Conservation (phyloP, 352 stramenopile genomes). For the Phytopythium delawarense region DNA sequence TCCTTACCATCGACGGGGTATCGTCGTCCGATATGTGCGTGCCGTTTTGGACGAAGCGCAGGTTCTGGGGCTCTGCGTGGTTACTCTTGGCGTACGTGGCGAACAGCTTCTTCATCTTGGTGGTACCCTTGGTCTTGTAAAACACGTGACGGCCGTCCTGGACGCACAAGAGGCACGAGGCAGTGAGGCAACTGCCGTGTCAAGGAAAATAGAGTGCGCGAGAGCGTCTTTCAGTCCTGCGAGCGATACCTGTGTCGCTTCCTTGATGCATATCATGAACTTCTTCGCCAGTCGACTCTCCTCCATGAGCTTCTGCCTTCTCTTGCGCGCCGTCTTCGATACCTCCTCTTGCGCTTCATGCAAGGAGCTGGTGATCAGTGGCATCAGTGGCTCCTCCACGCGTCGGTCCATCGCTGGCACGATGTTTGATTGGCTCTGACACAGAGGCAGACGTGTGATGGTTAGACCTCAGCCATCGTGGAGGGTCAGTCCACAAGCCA, state of each 20-base stretch:
- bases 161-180: neutral
- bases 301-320: neutral
- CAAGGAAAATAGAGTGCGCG: neutral
- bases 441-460: too few species aligned
- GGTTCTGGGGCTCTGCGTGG: neutral
- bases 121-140: neutral
- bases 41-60: neutral
- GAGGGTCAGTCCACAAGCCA: too few species aligned
- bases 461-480: too few species aligned
- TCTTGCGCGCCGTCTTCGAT: neutral
- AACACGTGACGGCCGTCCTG: neutral
- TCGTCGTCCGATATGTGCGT: neutral
- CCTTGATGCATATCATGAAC: conserved; percentile 2
- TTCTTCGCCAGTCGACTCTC: neutral
- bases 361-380: neutral
- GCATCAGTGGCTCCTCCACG: too few species aligned
- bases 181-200: neutral
- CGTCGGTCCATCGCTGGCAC: too few species aligned
- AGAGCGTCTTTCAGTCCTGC: neutral
- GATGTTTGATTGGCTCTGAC: neutral
- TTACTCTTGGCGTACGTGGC: neutral
- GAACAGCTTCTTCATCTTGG: neutral
- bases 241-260: neutral
- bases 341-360: neutral
- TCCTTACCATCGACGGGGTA: neutral